A percentile compares a stretch with the other conserved stretches of the same genome.
These are phyloP conservation scores for Hyaloscypha variabilis DNA, from an alignment of 495 filamentous ascomycete genomes.

Conservation along the genomic window DNA sequence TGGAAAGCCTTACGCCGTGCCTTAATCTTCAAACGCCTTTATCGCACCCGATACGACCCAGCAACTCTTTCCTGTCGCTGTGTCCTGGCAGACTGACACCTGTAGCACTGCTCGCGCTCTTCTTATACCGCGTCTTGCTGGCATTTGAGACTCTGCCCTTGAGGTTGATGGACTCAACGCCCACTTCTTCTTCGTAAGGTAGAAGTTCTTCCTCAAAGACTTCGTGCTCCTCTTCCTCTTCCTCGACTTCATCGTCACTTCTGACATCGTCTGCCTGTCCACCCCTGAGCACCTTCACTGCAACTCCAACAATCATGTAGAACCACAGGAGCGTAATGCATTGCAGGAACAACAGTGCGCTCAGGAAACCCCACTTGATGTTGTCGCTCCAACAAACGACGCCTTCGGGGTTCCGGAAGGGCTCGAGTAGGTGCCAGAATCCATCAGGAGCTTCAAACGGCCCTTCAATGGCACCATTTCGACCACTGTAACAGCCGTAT, in stretches of 20 bases:
- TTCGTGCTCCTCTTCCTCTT: constrained; percentile 45
- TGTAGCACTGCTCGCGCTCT: constrained; percentile 42
- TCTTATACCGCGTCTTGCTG: constrained; percentile 46
- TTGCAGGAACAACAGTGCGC: constrained; percentile 77
- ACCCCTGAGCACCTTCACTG: constrained; percentile 72
- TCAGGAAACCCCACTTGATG: constrained; percentile 76
- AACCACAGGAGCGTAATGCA: constrained; percentile 86
- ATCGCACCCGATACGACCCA: constrained; percentile 76
- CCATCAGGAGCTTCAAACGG: constrained; percentile 58
- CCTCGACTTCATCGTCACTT: constrained; percentile 81
- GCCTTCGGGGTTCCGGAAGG: constrained; percentile 68
- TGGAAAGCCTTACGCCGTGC: not conserved
- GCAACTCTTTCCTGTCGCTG: constrained; percentile 72
- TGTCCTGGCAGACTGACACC: constrained; percentile 68
- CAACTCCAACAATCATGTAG: constrained; percentile 81
- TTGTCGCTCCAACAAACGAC: constrained; percentile 74
- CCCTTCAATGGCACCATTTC: constrained; percentile 55
- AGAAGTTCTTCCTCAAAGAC: constrained; percentile 29
- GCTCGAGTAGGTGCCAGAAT: constrained; percentile 64
- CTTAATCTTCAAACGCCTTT: constrained; percentile 44
- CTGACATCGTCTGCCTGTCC: constrained; percentile 82
- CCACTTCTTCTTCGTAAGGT: constrained; percentile 67
- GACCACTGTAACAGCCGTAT: constrained; percentile 70
- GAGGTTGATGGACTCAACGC: constrained; percentile 61
- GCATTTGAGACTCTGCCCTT: constrained; percentile 47